Evolutionary conservation across 108 stramenopile genomes (phyloP).

Genomic region (Pseudonitzschia delicatissima): DNA sequence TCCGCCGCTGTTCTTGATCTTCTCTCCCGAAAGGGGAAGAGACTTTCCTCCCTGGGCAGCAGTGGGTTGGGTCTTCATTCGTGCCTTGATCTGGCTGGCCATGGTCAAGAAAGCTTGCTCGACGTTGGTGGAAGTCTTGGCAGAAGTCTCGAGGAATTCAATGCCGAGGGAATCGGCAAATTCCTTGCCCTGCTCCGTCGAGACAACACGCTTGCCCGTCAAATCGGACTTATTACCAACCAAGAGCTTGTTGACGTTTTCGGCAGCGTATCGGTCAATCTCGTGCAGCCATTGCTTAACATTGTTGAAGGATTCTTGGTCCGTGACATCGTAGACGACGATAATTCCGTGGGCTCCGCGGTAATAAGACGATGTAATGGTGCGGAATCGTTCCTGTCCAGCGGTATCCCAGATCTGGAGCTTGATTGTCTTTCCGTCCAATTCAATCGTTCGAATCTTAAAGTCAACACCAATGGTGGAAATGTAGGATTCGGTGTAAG

Average conservation of each 20-base stretch:
- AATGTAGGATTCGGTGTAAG: constrained; percentile 98
- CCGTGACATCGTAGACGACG: constrained; percentile 95
- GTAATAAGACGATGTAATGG: constrained; percentile 95
- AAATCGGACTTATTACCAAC: constrained; percentile 99
- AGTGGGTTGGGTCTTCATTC: constrained; percentile 93
- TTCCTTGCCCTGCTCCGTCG: constrained; percentile 95
- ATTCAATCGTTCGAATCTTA: constrained; percentile 99
- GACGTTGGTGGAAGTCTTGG: constrained; percentile 97
- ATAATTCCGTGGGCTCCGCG: constrained; percentile 97
- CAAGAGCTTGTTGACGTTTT: constrained; percentile 98
- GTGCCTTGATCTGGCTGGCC: constrained; percentile 97
- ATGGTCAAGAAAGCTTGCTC: constrained; percentile 99
- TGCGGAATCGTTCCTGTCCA: constrained; percentile 97
- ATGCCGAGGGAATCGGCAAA: constrained; percentile 98
- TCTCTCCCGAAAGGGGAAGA: constrained; percentile 73
- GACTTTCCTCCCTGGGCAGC: constrained; percentile 68
- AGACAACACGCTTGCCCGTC: constrained; percentile 91
- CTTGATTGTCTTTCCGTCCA: constrained; percentile 99
- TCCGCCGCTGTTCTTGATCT: constrained; percentile 74
- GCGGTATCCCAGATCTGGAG: constrained; percentile 90
- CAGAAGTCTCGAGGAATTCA: constrained; percentile 98
- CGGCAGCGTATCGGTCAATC: constrained; percentile 97
- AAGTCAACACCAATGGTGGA: constrained; percentile 99
- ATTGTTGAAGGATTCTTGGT: constrained; percentile 95
- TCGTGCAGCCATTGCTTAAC: constrained; percentile 99